These are phyloP conservation scores for Rusavskia elegans DNA, from an alignment of 495 filamentous ascomycete species.

Conservation along the genomic window DNA sequence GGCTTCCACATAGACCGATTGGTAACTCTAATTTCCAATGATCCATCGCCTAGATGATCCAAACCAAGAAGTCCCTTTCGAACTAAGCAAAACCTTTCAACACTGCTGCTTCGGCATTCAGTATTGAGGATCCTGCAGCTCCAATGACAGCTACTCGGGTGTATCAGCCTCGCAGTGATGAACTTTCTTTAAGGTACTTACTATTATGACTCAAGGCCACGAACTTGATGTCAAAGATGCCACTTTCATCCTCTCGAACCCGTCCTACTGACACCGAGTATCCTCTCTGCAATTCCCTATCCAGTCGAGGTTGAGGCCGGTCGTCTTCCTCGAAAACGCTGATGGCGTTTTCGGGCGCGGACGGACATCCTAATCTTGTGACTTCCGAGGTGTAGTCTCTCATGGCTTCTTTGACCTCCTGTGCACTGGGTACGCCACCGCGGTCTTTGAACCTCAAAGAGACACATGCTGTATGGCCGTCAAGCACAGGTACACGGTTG, in stretches of 20 bases:
- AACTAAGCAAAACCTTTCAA: conserved; percentile 53
- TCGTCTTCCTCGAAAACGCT: conserved; percentile 66
- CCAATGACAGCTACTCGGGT: conserved; percentile 60
- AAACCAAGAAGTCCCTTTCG: not conserved
- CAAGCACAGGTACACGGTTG: conserved; percentile 68
- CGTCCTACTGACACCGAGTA: conserved; percentile 75
- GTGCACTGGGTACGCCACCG: conserved; percentile 35
- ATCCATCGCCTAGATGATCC: not conserved
- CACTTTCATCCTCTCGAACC: conserved; percentile 55
- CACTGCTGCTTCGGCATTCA: conserved; percentile 87
- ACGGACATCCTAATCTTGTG: conserved; percentile 56
- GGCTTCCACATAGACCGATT: too few relatives aligned
- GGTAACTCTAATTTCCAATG: not conserved
- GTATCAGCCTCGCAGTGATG: conserved; percentile 4
- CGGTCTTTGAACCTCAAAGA: conserved; percentile 51
- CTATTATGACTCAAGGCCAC: conserved; percentile 74
- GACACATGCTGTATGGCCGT: conserved; percentile 74
- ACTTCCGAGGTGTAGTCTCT: conserved; percentile 60
- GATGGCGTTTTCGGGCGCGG: conserved; percentile 58
- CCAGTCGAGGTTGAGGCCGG: conserved; percentile 70
- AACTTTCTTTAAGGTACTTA: conserved; percentile 22
- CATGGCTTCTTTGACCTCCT: conserved; percentile 54
- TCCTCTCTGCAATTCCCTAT: conserved; percentile 56
- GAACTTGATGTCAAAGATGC: conserved; percentile 71
- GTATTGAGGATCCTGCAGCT: conserved; percentile 82